Base-by-base conservation (phyloP, 2,329 filamentous ascomycete species). In the Cryphonectria japonica region DNA sequence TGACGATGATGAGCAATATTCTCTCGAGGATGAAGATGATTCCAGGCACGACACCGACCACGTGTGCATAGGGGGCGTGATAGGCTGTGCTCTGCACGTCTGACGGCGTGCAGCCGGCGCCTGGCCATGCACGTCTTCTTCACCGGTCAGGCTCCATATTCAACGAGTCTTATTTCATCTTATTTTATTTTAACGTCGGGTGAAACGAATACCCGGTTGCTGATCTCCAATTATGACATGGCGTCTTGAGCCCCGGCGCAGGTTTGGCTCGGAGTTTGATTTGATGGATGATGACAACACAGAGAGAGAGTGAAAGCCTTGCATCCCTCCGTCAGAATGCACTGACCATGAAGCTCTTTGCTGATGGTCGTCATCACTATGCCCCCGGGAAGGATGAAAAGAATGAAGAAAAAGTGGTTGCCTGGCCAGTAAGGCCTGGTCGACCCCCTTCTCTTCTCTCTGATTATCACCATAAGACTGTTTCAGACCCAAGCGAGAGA, bases 401-500 rank as follows among this genome's bases (percentile, higher is more conserved):
- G 29, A 13, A 32, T 2, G 32, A 39, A 43, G 3, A 32, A 59
- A 46, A 59, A 57, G 26, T 16, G 29, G 63, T 11, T 52, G 63
- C 52, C 61, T 57, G 39, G 26, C 62, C 52, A 37, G 39, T 54
- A 19, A 34, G 41, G 64, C 16, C 11, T 14, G 59, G n/a, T 43
- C 8, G 39, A n/a, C 34, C 60, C 46, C 22, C 22, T 43, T 7
- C 46, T 11, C 46, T n/a, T 66, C 61, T 59, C 61, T 72, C 62
- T 39, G 71, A 68, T 72, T 62, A 59, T 66, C 66, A 43, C 66
- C 62, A 67, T 67, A 68, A 69, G 71, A 71, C 66, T 72, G 71
- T 72, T 72, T 72, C 71, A 71, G 69, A 59, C 61, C 57, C 62
- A 72, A 72, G 71, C 71, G 71, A 71, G 69, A 54, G 60, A 65